Base-by-base conservation (phyloP, 148 eudicot species). In the Camellia lanceoleosa region DNA sequence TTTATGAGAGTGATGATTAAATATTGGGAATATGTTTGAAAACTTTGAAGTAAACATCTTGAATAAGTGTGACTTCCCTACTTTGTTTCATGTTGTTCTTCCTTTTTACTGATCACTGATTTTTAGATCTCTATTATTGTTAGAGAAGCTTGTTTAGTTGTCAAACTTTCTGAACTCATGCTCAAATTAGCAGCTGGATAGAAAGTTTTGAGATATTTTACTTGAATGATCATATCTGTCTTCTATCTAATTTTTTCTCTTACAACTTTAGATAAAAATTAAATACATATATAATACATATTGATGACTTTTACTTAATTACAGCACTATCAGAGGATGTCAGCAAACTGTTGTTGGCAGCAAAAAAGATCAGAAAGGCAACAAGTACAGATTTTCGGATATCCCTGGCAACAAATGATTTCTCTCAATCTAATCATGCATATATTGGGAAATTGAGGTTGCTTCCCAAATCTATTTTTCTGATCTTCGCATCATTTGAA, bases 401-500 rank as follows among this genome's bases (percentile, higher is more conserved):
- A 79, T 87, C 92, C 38, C 79, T 88, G 58, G 69, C 77, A 47
- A 67, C 85, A 11, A 73, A 80, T 77, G 89, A 84, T 73, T 84
- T 89, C 76, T 87, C 88, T 81, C 83, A 77, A 70, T 49, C 80
- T 44, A 84, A 82, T 69, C 73, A 78, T 14, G 82, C 76, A 7
- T 86, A 81, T 83, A 67, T 86, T 68, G 92, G 92, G 72, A 89
- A 79, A 74, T 66, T 88, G 55, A 89, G 92, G 92, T 89, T 73
- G 12, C 71, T 52, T 70, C 70, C 75, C 11, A 11, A 51, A 49
- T 8, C 38, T 73, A 41, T 5, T 60, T 19, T 38, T 16, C 56
- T 46, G 70, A 59, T 68, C 44, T 75, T 61, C 47, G 58, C 75
- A 68, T 69, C 56, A 71, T 82, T 76, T 41, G 6, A 16, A 65